Evolutionary conservation across 495 filamentous ascomycete genomes (phyloP), one percentile per base, ranked within the genome.

Genomic region (Aspergillus ostianus): DNA sequence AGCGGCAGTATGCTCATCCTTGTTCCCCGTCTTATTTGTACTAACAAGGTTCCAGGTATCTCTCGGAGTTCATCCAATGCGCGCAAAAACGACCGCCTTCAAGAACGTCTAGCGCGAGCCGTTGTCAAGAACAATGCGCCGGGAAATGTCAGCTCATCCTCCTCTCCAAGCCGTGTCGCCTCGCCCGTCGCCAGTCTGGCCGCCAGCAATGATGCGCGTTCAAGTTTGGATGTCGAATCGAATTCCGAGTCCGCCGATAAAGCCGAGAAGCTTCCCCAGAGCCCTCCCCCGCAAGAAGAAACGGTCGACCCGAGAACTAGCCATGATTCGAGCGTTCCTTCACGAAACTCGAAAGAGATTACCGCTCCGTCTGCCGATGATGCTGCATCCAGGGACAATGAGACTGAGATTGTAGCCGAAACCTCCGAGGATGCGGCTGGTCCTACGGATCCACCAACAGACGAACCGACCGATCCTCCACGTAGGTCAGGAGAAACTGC

Each of bases 41-140:
- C 47, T 57, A 45, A 60, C 68, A 75, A 6, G 18, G 47, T 45
- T 45, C 18, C 32, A 77, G 77, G 82, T 32, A 67, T 84, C 21
- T 89, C 85, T 8, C 79, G 76, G 30, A 85, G 73, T 62, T 75
- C 79, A 18, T 80, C 77, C 12, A 76, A 60, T 60, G 71, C 80
- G 45, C 79, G 76, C 57, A 82, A 83, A 55, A 93, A 88, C 78
- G 89, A 91, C 61, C 84, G 90, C 13, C 81, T 97, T 44, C 92
- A 96, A 70, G 92, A 96, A 73, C 85, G 91, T 29, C 78, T 97
- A 6, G 93, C 92, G 41, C 83, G 83, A 45, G 87, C 87, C 13
- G 75, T 88, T 67, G 82, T 77, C 0, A 80, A 79, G 47, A 70
- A 70, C 8, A 80, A 72, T 49, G 59, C 70, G 19, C 45, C 67